These are phyloP conservation scores for Phoma herbarum DNA, from an alignment of 2,329 filamentous ascomycete genomes.

Conservation along the genomic window DNA sequence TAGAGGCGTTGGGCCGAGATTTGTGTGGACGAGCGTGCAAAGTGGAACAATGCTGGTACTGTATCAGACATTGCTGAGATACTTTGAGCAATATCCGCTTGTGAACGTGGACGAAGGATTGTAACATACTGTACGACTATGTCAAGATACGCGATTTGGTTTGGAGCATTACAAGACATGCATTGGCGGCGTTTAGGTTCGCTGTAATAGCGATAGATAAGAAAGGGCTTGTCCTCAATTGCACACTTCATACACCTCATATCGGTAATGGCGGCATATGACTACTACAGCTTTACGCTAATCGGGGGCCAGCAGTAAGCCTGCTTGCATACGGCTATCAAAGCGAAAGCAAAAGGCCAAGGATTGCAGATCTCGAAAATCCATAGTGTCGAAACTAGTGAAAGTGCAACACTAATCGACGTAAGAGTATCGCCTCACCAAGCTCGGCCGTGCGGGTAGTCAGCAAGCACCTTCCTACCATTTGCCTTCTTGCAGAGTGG, in stretches of 20 bases:
- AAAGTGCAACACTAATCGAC: neutral
- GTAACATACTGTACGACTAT: slow-evolving; percentile 32
- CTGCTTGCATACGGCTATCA: neutral
- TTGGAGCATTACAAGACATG: slow-evolving; percentile 21
- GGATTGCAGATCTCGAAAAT: neutral
- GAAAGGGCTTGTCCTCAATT: slow-evolving; percentile 11
- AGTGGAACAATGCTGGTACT: slow-evolving; percentile 96
- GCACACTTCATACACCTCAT: neutral
- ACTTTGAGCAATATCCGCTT: slow-evolving; percentile 69
- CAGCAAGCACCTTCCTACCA: neutral
- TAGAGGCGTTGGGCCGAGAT: slow-evolving; percentile 88
- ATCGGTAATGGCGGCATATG: neutral
- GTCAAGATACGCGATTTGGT: slow-evolving; percentile 15
- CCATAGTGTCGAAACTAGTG: neutral
- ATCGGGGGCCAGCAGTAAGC: neutral
- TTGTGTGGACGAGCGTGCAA: slow-evolving; percentile 97
- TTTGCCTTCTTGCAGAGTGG: neutral
- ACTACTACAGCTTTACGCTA: neutral
- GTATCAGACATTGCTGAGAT: slow-evolving; percentile 86
- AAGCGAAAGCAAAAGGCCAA: neutral
- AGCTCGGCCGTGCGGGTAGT: neutral
- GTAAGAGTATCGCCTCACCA: neutral
- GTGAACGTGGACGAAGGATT: slow-evolving; percentile 32
- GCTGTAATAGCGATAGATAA: slow-evolving; percentile 24
- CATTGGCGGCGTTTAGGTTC: slow-evolving; percentile 31